Base-by-base conservation (phyloP, 352 stramenopile genomes). In the Phytophthora sansomeana region DNA sequence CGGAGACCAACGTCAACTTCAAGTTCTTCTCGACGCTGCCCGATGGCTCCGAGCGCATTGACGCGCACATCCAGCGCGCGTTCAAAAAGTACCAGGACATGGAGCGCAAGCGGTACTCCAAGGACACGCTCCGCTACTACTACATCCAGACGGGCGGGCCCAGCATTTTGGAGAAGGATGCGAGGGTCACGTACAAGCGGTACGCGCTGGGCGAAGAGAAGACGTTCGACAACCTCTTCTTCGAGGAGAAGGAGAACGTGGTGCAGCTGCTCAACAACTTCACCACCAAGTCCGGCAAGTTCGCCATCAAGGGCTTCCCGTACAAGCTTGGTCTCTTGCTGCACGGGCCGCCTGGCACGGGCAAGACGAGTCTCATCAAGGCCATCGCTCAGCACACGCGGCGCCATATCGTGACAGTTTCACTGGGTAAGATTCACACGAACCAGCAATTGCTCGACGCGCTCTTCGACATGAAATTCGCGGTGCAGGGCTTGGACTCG, bases 361-460 rank as follows among this genome's bases (percentile, higher is more conserved):
- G 91, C 38, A 98, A 98, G 76, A 98, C 93, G 5, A 94, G 76
- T 55, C 67, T 98, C 14, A 97, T 96, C 81, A 93, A 96, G 67
- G 87, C 89, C 10, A 69, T 98, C 11, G 89, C 91, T 21, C 82
- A 95, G 57, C 53, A 92, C 66, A 88, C 90, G 1, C 72, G 78
- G 39, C 83, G 87, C 33, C 84, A 96, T 58, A 88, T 97, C 16
- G 81, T 96, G 19, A 80, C 75, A 7, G 86, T 95, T 43, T 80
- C 75, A n/a, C 73, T 96, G 0, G 66, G 67, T 43, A 90, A 89
- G 54, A 90, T 96, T 69, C 58, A 83, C 33, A 95, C 87, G 4
- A 95, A 95, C 69, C 80, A 94, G 67, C 80, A 93, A 54, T 74
- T 96, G 28, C 77, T 93, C 65, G 81, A 93, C 50, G 74, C 87